phyloP scores from a whole-genome alignment of 2,329 filamentous ascomycete genomes.

The Knufia fluminis region DNA sequence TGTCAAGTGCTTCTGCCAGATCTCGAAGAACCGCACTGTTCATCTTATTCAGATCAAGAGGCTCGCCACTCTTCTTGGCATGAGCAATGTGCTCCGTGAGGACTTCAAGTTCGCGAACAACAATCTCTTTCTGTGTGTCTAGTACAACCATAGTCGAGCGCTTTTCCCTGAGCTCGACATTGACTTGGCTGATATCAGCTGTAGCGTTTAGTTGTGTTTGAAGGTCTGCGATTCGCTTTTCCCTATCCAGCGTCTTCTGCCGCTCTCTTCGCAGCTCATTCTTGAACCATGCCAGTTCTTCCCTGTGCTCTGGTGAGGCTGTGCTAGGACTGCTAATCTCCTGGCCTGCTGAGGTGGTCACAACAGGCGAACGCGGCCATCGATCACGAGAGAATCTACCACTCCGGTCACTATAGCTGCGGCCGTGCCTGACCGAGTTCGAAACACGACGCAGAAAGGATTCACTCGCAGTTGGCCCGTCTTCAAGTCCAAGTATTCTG shows the following conservation, averaged over 20 bases:
- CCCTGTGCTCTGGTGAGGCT: conserved; percentile 44
- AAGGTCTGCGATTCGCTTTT: conserved; percentile 77
- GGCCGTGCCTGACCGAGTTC: conserved; percentile 85
- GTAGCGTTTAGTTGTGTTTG: conserved; percentile 49
- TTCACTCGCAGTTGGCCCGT: conserved; percentile 56
- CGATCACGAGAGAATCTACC: conserved; percentile 52
- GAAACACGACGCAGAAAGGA: conserved; percentile 83
- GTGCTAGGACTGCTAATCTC: conserved; percentile 67
- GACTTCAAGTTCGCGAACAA: conserved; percentile 82
- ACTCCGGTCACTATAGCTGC: conserved; percentile 68
- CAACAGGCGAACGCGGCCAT: conserved; percentile 58
- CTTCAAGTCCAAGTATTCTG: conserved; percentile 71
- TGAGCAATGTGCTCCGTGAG: conserved; percentile 79
- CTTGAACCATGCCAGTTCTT: conserved; percentile 57
- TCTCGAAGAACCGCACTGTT: conserved; percentile 54
- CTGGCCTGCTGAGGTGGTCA: conserved; percentile 31
- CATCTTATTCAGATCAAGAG: conserved; percentile 66
- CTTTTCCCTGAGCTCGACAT: conserved; percentile 83
- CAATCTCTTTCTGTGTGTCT: conserved; percentile 90
- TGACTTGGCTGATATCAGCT: conserved; percentile 62
- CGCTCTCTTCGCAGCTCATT: conserved; percentile 75
- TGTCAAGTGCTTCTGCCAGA: conserved; percentile 52
- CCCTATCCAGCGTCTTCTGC: conserved; percentile 74
- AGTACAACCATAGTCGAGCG: conserved; percentile 89
- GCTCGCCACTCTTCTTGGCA: conserved; percentile 72